Conservation (phyloP, 441 rosid genomes). For the Pelargonium australe region DNA sequence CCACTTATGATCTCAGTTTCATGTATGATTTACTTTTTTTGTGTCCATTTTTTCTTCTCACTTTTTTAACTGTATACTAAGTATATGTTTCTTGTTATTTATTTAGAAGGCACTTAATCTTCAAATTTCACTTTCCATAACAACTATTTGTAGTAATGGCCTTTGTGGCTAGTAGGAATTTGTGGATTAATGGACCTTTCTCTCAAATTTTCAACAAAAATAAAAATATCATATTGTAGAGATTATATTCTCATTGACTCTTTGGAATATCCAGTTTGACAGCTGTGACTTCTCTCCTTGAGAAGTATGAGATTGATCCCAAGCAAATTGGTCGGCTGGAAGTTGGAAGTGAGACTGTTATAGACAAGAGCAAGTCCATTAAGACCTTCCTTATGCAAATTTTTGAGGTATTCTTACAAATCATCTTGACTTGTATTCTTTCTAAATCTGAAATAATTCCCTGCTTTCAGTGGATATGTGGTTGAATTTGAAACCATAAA, state of each 20-base stretch:
- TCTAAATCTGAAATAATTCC: slow-evolving; percentile 4
- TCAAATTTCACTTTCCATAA: neutral
- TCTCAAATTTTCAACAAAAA: neutral
- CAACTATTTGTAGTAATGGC: neutral
- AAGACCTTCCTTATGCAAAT: slow-evolving; percentile 97
- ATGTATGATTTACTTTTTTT: neutral
- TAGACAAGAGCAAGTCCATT: slow-evolving; percentile 97
- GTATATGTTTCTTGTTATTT: neutral
- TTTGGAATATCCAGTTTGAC: slow-evolving; percentile 53
- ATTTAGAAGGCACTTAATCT: neutral
- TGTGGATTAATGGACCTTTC: neutral
- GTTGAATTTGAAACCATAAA: neutral
- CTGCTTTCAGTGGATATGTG: neutral
- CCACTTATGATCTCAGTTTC: neutral
- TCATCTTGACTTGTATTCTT: neutral
- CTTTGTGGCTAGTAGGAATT: neutral
- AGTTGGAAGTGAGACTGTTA: slow-evolving; percentile 98
- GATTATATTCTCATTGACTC: neutral
- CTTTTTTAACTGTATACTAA: neutral
- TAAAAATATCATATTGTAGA: neutral
- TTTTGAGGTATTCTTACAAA: slow-evolving; percentile 61
- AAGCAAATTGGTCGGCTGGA: slow-evolving; percentile 91
- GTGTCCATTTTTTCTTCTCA: neutral
- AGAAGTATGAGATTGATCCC: slow-evolving; percentile 81
- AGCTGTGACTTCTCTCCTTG: slow-evolving; percentile 77